Conservation (phyloP, 495 filamentous ascomycete species). For the Xylaria castorea region DNA sequence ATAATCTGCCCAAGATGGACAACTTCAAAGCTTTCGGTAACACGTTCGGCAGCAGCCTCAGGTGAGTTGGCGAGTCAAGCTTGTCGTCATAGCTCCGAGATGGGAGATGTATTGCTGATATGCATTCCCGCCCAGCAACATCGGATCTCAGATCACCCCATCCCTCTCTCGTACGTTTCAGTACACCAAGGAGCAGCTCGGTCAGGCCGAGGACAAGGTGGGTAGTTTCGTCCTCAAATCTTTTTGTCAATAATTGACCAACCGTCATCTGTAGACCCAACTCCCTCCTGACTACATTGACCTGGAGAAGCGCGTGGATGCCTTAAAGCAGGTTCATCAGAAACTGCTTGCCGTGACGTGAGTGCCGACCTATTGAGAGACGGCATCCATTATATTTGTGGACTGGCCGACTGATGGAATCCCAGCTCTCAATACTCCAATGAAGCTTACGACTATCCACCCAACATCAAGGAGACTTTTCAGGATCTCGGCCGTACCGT, state of each 20-base stretch:
- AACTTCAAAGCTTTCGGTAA: constrained; percentile 68
- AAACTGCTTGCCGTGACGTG: constrained; percentile 97
- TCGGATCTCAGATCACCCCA: constrained; percentile 72
- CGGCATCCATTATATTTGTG: not conserved
- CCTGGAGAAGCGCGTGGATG: constrained; percentile 98
- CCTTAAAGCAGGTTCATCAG: constrained; percentile 94
- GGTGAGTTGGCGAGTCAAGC: constrained; percentile 30
- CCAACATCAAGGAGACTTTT: constrained; percentile 98
- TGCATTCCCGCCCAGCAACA: constrained; percentile 43
- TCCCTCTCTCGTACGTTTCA: constrained; percentile 94
- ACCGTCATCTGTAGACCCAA: constrained; percentile 69
- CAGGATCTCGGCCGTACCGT: constrained; percentile 94
- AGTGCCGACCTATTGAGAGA: constrained; percentile 43
- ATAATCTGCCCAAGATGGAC: constrained; percentile 60
- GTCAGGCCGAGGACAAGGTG: constrained; percentile 94
- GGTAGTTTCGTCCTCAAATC: constrained; percentile 19
- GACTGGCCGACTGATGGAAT: not conserved
- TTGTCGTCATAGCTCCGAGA: constrained; percentile 19
- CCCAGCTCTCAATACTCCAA: constrained; percentile 89
- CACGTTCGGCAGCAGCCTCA: constrained; percentile 54
- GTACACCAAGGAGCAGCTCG: constrained; percentile 95
- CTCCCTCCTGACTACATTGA: constrained; percentile 97
- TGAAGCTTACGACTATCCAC: constrained; percentile 98
- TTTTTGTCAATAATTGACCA: not conserved
- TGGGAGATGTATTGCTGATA: constrained; percentile 20